These are phyloP conservation scores for Acorus calamus DNA, from an alignment of 106 monocot genomes.

Conservation along the genomic window DNA sequence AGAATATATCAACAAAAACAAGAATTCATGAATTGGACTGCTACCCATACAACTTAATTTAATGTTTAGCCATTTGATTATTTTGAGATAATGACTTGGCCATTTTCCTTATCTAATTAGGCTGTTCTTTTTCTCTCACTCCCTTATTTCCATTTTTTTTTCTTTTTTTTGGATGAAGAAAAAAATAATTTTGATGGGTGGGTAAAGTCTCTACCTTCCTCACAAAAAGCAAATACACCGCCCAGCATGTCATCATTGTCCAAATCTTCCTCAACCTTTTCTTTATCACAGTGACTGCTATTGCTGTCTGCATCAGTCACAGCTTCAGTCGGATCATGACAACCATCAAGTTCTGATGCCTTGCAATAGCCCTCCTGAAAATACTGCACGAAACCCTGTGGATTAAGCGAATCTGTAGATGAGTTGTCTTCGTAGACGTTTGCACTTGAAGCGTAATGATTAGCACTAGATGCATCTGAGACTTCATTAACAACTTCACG, in stretches of 20 bases:
- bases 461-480: conserved; percentile 7
- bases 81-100: no score
- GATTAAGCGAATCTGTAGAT: conserved; percentile 29
- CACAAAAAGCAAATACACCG: conserved; percentile 74
- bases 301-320: conserved; percentile 73
- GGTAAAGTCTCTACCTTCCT: conserved; percentile 46
- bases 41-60: no score
- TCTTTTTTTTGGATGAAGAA: no score
- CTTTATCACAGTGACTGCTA: conserved; percentile 71
- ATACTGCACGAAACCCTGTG: conserved; percentile 38
- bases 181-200: no score
- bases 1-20: no score
- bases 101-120: no score
- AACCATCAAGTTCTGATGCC: conserved; percentile 55
- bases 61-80: no score
- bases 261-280: conserved; percentile 62
- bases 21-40: no score
- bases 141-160: no score
- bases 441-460: conserved; percentile 6
- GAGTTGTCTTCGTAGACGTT: conserved; percentile 16
- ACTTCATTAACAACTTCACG: conserved; percentile 18
- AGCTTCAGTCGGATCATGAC: conserved; percentile 68
- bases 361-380: conserved; percentile 80
- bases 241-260: conserved; percentile 76
- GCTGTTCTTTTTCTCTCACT: no score